Base-by-base conservation (phyloP, 2,329 filamentous ascomycete species). In the Pestalotiopsis sp. region DNA sequence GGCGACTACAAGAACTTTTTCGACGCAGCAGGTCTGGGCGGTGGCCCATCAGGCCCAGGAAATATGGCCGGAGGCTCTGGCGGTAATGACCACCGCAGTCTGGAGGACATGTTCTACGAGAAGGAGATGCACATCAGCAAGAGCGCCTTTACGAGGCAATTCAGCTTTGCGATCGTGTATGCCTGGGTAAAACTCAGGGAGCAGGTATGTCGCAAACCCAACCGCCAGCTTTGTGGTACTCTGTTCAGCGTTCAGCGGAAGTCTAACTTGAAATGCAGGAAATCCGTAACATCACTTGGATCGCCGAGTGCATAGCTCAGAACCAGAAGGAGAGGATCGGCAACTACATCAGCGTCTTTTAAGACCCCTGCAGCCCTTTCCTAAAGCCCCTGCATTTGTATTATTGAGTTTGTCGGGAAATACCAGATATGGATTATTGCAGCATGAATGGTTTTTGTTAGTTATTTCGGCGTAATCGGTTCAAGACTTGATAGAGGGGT, bases 81-180 rank as follows among this genome's bases (percentile, higher is more conserved):
- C 30, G 85, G 89, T 17, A 94, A 97, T 73, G 92, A 93, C 62
- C 94, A 93, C 65, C 58, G 65, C 83, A 98, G 94, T 75, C 81
- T 99, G 74, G 96, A 99, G 79, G 96, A 99, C 77, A 86, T 99
- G 84, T 99, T 99, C 82, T 99, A 99, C 80, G 94, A 98, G 81
- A 98, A 97, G 83, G 96, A 99, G 83, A 98, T 98, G 96, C 94
- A 99, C 79, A 92, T 98, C 71, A 95, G 93, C 67, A 99, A 99
- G 86, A 83, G 91, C 69, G 94, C 94, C 9, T 99, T 99, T 78
- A 99, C 96, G 4, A 89, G 94, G 73, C 96, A 99, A 79, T 99
- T 99, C 80, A 97, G 94, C 14, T 94, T 93, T 75, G 92, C 93
- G 44, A 93, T 98, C 73, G 93, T 99, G 64, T 99, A 98, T 78